phyloP scores from a whole-genome alignment of 2,329 filamentous ascomycete species.

The Exserohilum rostratum region DNA sequence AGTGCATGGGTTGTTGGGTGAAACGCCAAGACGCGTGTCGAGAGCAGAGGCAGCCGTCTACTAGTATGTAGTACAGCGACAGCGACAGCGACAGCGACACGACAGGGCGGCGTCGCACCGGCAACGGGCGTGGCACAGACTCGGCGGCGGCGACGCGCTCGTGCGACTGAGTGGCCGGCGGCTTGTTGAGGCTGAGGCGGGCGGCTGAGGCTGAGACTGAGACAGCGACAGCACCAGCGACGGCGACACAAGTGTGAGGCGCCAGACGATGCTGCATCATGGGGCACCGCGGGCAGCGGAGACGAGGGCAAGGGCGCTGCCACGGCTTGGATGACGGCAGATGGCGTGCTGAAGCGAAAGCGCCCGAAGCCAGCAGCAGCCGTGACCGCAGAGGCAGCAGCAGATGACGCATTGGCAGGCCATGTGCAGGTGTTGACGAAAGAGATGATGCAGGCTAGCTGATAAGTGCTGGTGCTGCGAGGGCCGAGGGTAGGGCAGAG shows the following conservation, averaged over 20 bases:
- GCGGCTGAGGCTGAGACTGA: background rate
- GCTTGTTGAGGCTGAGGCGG: background rate
- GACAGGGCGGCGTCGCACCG: slow-evolving; percentile 28
- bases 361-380: background rate
- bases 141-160: slow-evolving; percentile 23
- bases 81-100: background rate
- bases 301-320: no score
- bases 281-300: no score
- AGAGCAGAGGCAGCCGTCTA: slow-evolving; percentile 8
- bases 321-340: background rate
- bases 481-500: background rate
- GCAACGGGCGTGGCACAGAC: slow-evolving; percentile 26
- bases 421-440: background rate
- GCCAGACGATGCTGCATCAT: slow-evolving; percentile 26
- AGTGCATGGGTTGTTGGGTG: background rate
- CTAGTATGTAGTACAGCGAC: no score
- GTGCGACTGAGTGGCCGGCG: slow-evolving; percentile 22
- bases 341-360: slow-evolving; percentile 1
- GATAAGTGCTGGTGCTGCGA: no score
- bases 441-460: background rate
- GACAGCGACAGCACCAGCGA: no score
- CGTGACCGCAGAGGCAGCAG: background rate
- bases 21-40: slow-evolving; percentile 1
- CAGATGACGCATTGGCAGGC: background rate
- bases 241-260: slow-evolving; percentile 7